These are phyloP conservation scores for Inonotus hispidus DNA, from an alignment of 1,284 basidiomycete species.

Conservation along the genomic window DNA sequence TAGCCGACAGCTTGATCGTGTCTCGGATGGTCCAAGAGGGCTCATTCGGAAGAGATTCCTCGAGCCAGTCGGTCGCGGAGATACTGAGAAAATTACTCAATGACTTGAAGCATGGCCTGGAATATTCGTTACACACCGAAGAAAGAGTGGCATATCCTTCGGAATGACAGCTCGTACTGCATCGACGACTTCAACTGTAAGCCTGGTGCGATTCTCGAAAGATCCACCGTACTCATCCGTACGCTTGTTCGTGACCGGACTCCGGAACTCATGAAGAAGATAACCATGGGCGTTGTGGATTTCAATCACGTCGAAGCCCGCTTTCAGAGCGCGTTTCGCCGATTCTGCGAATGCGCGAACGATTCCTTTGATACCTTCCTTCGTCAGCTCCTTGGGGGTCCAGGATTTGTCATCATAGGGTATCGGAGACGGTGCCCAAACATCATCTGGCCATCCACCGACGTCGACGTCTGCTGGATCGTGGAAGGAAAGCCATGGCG, in stretches of 20 bases:
- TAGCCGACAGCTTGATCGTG: constrained; percentile 41
- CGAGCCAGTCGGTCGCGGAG: constrained; percentile 53
- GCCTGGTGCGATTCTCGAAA: constrained; percentile 48
- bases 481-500: constrained; percentile 37
- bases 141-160: constrained; percentile 40
- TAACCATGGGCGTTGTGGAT: constrained; percentile 50
- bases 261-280: constrained; percentile 35
- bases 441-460: constrained; percentile 43
- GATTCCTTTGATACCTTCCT: constrained; percentile 41
- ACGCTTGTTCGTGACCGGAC: constrained; percentile 45
- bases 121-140: constrained; percentile 39
- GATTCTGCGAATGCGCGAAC: constrained; percentile 43
- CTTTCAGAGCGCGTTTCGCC: constrained; percentile 38
- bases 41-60: constrained; percentile 39
- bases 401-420: constrained; percentile 47
- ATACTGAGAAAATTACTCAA: constrained; percentile 36
- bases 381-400: constrained; percentile 46
- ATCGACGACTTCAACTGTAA: constrained; percentile 42
- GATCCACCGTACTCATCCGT: constrained; percentile 51
- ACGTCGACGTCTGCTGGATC: constrained; percentile 25
- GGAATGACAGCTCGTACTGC: constrained; percentile 37
- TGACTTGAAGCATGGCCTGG: constrained; percentile 23
- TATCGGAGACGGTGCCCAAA: constrained; percentile 38
- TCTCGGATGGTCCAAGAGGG: constrained; percentile 52
- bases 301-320: constrained; percentile 50